Evolutionary conservation across 352 stramenopile species (phyloP).

Genomic region (Pythium volutum): DNA sequence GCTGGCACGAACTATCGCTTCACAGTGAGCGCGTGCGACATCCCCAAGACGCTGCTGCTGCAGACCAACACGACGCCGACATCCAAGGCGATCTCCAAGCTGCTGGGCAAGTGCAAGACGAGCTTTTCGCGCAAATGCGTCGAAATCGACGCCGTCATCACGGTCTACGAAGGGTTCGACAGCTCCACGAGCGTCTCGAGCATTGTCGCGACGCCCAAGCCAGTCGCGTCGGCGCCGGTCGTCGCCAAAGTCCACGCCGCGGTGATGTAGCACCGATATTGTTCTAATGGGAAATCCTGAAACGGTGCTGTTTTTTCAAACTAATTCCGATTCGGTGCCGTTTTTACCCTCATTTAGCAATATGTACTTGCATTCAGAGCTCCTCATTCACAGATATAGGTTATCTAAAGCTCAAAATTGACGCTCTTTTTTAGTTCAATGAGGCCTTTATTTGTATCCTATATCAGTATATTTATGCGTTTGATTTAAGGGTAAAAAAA

Average conservation of each 20-base stretch:
- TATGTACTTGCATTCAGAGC: too few relatives aligned
- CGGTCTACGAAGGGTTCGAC: conserved; percentile 27
- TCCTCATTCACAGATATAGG: too few relatives aligned
- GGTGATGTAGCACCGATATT: too few relatives aligned
- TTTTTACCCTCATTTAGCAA: too few relatives aligned
- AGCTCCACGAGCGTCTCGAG: conserved; percentile 17
- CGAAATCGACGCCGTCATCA: conserved; percentile 16
- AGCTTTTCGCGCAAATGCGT: conserved; percentile 5
- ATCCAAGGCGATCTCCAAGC: neutral
- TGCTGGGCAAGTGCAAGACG: conserved; percentile 12
- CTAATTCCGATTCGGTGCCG: too few relatives aligned
- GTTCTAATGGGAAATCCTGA: too few relatives aligned
- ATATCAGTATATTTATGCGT: too few relatives aligned
- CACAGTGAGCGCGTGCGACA: conserved; percentile 47
- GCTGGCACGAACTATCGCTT: conserved; percentile 78
- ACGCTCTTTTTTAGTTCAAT: too few relatives aligned
- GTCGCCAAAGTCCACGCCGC: conserved; percentile 7
- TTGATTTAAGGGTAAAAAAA: too few relatives aligned
- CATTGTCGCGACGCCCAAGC: conserved; percentile 5
- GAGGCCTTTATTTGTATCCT: too few relatives aligned
- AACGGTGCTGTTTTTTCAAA: too few relatives aligned
- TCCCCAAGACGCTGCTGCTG: conserved; percentile 17
- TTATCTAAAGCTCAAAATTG: neutral
- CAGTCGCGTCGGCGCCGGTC: neutral
- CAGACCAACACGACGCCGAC: neutral